Conservation (phyloP, 805 yeast species). For the Priceomyces castillae region DNA sequence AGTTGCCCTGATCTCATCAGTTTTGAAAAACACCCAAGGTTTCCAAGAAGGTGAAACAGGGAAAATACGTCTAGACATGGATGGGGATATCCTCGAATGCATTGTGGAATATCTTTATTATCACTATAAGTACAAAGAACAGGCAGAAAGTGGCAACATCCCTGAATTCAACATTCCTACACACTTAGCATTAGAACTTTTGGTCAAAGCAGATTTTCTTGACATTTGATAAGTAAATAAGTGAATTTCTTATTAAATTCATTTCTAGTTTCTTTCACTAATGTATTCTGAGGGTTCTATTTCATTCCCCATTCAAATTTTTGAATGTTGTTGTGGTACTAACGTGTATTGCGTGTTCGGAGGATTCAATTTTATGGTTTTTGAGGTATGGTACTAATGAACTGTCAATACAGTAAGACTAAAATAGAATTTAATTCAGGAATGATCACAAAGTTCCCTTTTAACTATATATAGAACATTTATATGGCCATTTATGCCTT, state of each 20-base stretch:
- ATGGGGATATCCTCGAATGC: conserved; percentile 68
- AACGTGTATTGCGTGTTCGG: too few species aligned
- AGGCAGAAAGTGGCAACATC: conserved; percentile 50
- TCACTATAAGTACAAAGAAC: conserved; percentile 61
- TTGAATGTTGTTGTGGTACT: too few species aligned
- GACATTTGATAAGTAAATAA: conserved; percentile 45
- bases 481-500: too few species aligned
- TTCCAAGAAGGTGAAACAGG: conserved; percentile 60
- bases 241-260: background rate
- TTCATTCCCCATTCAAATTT: too few species aligned
- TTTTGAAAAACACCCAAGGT: conserved; percentile 48
- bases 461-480: too few species aligned
- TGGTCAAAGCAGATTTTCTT: conserved; percentile 90
- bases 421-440: too few species aligned
- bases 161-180: conserved; percentile 93
- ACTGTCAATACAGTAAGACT: too few species aligned
- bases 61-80: conserved; percentile 60
- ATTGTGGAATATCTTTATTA: conserved; percentile 84
- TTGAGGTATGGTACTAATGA: too few species aligned
- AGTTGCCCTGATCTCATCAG: conserved; percentile 72
- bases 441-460: too few species aligned
- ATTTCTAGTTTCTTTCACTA: background rate
- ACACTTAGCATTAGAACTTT: conserved; percentile 84
- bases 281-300: too few species aligned
- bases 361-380: too few species aligned